Conservation (phyloP, 768 basidiomycete species). For the Leccinum pellstonianum region DNA sequence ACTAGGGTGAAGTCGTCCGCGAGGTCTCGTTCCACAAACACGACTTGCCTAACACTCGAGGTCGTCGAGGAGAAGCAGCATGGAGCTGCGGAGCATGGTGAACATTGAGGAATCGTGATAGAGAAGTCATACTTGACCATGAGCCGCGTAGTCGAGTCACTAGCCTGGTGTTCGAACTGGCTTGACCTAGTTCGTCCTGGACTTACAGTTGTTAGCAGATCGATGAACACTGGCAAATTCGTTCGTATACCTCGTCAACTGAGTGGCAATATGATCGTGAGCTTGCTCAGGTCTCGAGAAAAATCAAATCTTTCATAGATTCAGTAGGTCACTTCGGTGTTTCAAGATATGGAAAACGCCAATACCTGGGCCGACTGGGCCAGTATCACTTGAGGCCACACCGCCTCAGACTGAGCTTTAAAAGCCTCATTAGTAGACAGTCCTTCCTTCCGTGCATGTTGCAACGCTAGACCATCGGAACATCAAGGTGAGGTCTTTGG, state of each 20-base stretch:
- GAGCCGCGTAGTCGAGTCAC: slow-evolving; percentile 4
- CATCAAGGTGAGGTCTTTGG: neutral
- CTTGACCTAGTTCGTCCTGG: slow-evolving; percentile 8
- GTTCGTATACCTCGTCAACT: neutral
- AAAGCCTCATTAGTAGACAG: neutral
- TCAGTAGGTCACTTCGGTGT: neutral
- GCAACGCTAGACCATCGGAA: neutral
- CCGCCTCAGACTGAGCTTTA: slow-evolving; percentile 8
- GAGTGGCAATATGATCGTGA: neutral
- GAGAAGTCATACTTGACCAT: slow-evolving; percentile 9
- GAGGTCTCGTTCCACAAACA: slow-evolving; percentile 22
- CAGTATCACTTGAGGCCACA: slow-evolving; percentile 1
- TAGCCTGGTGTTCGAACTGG: neutral
- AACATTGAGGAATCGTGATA: slow-evolving; percentile 9
- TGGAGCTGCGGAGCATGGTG: slow-evolving; percentile 24
- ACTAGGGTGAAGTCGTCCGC: slow-evolving; percentile 14
- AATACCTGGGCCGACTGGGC: neutral
- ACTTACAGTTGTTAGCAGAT: neutral
- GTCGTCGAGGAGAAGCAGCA: slow-evolving; percentile 18
- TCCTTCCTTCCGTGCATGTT: slow-evolving; percentile 6
- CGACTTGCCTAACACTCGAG: slow-evolving; percentile 19
- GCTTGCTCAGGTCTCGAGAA: neutral
- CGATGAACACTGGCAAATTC: neutral
- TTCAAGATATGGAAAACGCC: slow-evolving; percentile 1
- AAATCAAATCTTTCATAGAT: neutral